phyloP scores from a whole-genome alignment of 2,329 filamentous ascomycete genomes.

The Aspergillus nomiae region DNA sequence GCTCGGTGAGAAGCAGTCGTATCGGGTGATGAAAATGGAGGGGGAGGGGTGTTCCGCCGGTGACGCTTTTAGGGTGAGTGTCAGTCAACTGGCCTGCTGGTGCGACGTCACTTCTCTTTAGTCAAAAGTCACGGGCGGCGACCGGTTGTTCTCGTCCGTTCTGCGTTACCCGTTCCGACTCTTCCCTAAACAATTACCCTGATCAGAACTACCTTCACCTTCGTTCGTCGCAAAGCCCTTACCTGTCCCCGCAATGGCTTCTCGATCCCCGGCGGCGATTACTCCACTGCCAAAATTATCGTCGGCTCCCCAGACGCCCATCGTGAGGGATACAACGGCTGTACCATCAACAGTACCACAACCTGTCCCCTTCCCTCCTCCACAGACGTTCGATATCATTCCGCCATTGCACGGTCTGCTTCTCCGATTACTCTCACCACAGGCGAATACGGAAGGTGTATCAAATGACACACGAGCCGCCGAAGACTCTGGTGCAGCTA shows the following conservation, averaged over 20 bases:
- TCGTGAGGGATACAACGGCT: conserved; percentile 25
- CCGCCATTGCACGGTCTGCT: conserved; percentile 80
- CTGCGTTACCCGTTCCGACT: conserved; percentile 30
- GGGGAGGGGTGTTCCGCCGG: conserved; percentile 34
- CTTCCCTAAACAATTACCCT: conserved; percentile 37
- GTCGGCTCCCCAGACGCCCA: conserved; percentile 37
- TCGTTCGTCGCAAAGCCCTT: conserved; percentile 6
- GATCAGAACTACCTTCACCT: neutral
- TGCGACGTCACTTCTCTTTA: neutral
- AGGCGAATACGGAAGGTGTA: conserved; percentile 41
- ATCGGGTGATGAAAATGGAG: conserved; percentile 11
- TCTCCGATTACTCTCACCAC: conserved; percentile 65
- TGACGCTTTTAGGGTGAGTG: conserved; percentile 35
- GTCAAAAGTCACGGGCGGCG: conserved; percentile 34
- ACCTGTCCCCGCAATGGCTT: conserved; percentile 36
- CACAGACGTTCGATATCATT: conserved; percentile 82
- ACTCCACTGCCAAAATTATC: conserved; percentile 48
- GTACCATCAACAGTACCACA: conserved; percentile 47
- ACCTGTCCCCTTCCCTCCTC: conserved; percentile 63
- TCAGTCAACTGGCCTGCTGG: conserved; percentile 2
- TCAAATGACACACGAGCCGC: conserved; percentile 32
- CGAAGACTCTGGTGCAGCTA: conserved; percentile 28
- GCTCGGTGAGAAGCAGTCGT: conserved; percentile 29
- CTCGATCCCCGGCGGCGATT: conserved; percentile 33
- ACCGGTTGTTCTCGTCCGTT: conserved; percentile 16